phyloP scores from a whole-genome alignment of 176 grass and related monocot genomes.

The Lolium rigidum region DNA sequence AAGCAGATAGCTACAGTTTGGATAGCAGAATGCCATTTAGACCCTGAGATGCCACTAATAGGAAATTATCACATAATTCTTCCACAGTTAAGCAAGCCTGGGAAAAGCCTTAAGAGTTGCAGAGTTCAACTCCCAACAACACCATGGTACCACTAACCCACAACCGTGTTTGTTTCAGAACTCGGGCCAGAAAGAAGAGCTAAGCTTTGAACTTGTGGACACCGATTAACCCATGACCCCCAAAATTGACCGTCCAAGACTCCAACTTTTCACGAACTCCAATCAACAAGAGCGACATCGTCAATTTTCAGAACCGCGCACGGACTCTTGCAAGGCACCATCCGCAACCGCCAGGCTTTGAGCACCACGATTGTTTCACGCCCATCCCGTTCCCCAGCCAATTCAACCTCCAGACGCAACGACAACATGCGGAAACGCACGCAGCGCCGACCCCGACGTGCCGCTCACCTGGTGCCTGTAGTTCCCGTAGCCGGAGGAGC shows the following conservation, averaged over 20 bases:
- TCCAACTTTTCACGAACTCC: not conserved
- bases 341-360: not conserved
- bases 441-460: not conserved
- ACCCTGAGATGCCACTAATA: not conserved
- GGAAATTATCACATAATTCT: not conserved
- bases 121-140: not conserved
- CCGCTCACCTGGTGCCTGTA: conserved; percentile 86
- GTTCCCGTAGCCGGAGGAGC: conserved; percentile 83
- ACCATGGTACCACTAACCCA: not conserved
- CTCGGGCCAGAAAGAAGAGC: no score
- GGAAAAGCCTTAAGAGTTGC: not conserved
- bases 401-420: not conserved
- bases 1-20: not conserved
- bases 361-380: not conserved
- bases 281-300: not conserved
- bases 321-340: not conserved
- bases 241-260: not conserved
- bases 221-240: not conserved
- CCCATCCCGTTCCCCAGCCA: not conserved
- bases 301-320: not conserved
- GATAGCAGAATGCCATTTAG: not conserved
- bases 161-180: not conserved
- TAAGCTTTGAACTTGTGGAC: not conserved
- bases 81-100: not conserved
- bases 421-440: not conserved